Evolutionary conservation across 768 basidiomycete species (phyloP).

Genomic region (Leccinum sublutescens): DNA sequence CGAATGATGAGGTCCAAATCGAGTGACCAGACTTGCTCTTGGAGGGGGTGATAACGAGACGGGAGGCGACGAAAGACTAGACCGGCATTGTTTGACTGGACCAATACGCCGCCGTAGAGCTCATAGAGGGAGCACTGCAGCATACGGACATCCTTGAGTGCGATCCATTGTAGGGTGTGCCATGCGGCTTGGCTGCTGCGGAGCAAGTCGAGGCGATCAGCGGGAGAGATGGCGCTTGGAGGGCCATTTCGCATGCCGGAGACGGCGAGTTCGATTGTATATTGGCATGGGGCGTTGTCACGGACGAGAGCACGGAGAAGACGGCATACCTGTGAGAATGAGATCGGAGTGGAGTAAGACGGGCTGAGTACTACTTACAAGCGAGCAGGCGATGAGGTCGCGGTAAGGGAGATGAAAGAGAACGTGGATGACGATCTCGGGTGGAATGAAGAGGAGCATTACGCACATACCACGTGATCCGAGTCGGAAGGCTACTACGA

Average conservation of each 20-base stretch:
- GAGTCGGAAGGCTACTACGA: no score
- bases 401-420: constrained; percentile 21
- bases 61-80: constrained; percentile 50
- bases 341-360: background rate
- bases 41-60: constrained; percentile 46
- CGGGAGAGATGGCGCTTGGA: constrained; percentile 24
- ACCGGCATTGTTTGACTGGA: constrained; percentile 32
- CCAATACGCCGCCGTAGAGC: constrained; percentile 57
- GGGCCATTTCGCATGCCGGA: constrained; percentile 43
- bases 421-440: constrained; percentile 26
- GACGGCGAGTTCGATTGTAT: constrained; percentile 44
- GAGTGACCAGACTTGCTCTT: constrained; percentile 45
- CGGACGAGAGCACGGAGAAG: constrained; percentile 29
- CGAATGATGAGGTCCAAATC: constrained; percentile 38
- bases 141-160: constrained; percentile 38
- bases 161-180: constrained; percentile 38
- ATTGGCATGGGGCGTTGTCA: constrained; percentile 36
- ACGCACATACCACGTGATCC: background rate
- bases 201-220: constrained; percentile 40
- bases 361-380: constrained; percentile 19
- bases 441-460: constrained; percentile 19
- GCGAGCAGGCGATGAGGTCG: constrained; percentile 28
- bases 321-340: constrained; percentile 33
- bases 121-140: constrained; percentile 50
- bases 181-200: constrained; percentile 39